Percentiles rank a stretch among this genome's conserved stretches.
Evolutionary conservation across 2,329 filamentous ascomycete genomes (phyloP).

Genomic region (Didymella pinodella): DNA sequence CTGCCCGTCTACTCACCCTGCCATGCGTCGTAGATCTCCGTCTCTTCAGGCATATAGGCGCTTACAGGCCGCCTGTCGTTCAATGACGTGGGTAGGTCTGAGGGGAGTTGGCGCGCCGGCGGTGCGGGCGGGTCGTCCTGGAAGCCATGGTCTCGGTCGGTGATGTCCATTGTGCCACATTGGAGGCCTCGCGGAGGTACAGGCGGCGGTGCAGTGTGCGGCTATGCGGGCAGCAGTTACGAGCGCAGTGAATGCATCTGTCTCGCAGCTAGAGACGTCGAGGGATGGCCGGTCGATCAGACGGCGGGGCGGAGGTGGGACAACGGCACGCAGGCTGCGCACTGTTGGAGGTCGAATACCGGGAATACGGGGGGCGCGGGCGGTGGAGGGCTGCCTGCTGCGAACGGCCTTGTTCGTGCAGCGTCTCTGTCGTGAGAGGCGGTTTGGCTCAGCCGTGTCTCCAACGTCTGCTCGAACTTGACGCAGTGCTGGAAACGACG

Average conservation of each 20-base stretch:
- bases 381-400: not conserved
- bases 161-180: constrained; percentile 49
- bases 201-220: constrained; percentile 4
- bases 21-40: constrained; percentile 99
- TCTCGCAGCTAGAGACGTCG: not conserved
- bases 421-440: not conserved
- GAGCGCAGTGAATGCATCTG: constrained; percentile 17
- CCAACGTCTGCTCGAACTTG: not conserved
- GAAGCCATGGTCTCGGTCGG: constrained; percentile 47
- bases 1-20: constrained; percentile 71
- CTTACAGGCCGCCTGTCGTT: constrained; percentile 80
- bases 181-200: constrained; percentile 12
- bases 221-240: constrained; percentile 13
- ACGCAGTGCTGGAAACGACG: constrained; percentile 3
- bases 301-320: constrained; percentile 11
- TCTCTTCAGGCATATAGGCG: constrained; percentile 74
- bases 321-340: constrained; percentile 2
- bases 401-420: not conserved
- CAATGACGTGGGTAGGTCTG: constrained; percentile 88
- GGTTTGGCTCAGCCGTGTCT: not conserved
- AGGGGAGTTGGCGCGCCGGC: constrained; percentile 67
- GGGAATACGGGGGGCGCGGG: not conserved
- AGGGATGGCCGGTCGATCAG: constrained; percentile 5
- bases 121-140: constrained; percentile 46
- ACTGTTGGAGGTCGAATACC: not conserved